Conservation (phyloP, 768 basidiomycete genomes). For the Agrocybe chaxingu region DNA sequence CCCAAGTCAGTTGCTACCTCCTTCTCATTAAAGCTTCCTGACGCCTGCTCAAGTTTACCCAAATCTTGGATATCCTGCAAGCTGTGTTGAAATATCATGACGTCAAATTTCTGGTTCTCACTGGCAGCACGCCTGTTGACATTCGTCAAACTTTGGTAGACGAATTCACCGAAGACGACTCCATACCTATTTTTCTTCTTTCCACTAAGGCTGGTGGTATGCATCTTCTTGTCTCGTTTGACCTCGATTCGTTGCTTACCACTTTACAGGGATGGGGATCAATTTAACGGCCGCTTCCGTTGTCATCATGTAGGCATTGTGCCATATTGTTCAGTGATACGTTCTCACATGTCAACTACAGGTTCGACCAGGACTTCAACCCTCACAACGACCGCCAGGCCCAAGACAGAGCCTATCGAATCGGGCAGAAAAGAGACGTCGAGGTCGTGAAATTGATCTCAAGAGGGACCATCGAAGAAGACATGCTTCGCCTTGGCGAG, state of each 20-base stretch:
- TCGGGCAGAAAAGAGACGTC: constrained; percentile 92
- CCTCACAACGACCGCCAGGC: constrained; percentile 98
- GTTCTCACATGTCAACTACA: constrained; percentile 19
- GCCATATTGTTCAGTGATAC: neutral
- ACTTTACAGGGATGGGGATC: constrained; percentile 74
- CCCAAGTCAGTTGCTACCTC: constrained; percentile 58
- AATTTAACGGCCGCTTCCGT: constrained; percentile 95
- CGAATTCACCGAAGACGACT: constrained; percentile 87
- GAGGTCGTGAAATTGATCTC: constrained; percentile 94
- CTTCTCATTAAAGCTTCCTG: neutral
- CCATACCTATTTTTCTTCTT: constrained; percentile 84
- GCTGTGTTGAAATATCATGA: constrained; percentile 69
- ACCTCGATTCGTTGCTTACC: constrained; percentile 3
- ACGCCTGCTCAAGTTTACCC: constrained; percentile 69
- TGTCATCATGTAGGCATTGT: constrained; percentile 73
- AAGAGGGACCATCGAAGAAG: constrained; percentile 91
- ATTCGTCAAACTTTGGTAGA: constrained; percentile 92
- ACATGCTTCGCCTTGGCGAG: constrained; percentile 86
- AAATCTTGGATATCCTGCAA: constrained; percentile 92
- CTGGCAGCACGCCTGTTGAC: constrained; percentile 92
- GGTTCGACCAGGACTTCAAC: constrained; percentile 98
- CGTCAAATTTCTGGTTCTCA: constrained; percentile 79
- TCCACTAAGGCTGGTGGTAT: constrained; percentile 86
- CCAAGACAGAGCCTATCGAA: constrained; percentile 95
- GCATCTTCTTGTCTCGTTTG: constrained; percentile 3